Evolutionary conservation across 148 eudicot species (phyloP).

Genomic region (Rhododendron simsii): DNA sequence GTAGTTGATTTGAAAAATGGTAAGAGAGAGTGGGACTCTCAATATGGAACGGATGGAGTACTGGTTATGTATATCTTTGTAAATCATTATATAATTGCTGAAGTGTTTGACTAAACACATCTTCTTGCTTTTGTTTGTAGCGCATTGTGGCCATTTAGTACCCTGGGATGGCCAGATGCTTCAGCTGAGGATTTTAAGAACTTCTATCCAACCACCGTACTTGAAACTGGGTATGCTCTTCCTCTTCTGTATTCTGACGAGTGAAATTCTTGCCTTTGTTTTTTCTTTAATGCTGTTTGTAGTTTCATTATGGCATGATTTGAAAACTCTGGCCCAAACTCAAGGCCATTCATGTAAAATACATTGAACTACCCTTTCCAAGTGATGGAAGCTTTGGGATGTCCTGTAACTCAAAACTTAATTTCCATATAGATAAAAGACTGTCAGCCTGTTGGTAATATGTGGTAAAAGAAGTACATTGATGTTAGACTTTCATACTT

Average conservation of each 20-base stretch:
- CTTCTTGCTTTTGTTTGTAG: slow-evolving; percentile 31
- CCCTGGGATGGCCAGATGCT: slow-evolving; percentile 96
- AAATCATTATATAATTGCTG: background rate
- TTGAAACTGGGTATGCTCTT: slow-evolving; percentile 83
- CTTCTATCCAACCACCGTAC: slow-evolving; percentile 92
- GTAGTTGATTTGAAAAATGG: too few relatives aligned
- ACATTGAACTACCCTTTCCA: background rate
- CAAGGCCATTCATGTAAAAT: background rate
- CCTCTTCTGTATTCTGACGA: background rate
- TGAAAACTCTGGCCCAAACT: background rate
- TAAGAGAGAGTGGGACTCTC: too few relatives aligned
- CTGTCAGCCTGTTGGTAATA: background rate
- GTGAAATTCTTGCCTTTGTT: background rate
- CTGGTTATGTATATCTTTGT: background rate
- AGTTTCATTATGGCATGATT: background rate
- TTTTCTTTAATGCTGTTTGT: background rate
- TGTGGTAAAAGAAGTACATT: background rate
- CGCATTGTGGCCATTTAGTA: slow-evolving; percentile 95
- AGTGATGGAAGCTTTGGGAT: background rate
- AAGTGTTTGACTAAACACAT: background rate
- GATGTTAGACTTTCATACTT: background rate
- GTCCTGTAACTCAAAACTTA: background rate
- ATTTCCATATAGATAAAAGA: background rate
- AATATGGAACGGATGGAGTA: too few relatives aligned
- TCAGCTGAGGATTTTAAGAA: slow-evolving; percentile 72